Conservation (phyloP, 495 filamentous ascomycete species). For the Mytilinidion resinicola region DNA sequence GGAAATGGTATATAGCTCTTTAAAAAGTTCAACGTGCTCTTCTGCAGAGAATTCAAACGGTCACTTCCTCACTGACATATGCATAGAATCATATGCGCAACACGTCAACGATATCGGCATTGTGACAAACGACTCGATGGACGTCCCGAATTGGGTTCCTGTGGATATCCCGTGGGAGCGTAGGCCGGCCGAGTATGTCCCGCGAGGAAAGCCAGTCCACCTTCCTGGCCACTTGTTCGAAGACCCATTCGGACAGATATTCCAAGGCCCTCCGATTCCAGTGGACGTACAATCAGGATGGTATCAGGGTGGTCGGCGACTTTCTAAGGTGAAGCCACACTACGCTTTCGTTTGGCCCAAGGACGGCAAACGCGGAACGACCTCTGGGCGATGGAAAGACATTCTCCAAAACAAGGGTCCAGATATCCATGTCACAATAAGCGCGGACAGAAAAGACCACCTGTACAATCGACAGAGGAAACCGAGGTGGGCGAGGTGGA, state of each 20-base stretch:
- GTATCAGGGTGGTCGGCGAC: slow-evolving; percentile 7
- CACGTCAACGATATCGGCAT: too few species aligned
- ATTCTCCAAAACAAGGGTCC: slow-evolving; percentile 27
- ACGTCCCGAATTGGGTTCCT: not conserved
- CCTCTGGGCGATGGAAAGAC: slow-evolving; percentile 31
- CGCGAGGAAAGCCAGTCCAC: not conserved
- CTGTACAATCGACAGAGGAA: slow-evolving; percentile 14
- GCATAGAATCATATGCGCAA: too few species aligned
- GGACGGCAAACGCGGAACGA: slow-evolving; percentile 31
- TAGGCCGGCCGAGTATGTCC: not conserved
- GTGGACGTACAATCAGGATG: slow-evolving; percentile 3
- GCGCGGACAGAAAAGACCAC: slow-evolving; percentile 25
- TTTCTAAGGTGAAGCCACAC: slow-evolving; percentile 19
- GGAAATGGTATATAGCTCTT: too few species aligned
- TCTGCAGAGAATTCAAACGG: too few species aligned
- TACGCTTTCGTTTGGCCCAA: slow-evolving; percentile 32
- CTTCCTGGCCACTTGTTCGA: too few species aligned
- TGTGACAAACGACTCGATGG: too few species aligned
- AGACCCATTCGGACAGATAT: too few species aligned
- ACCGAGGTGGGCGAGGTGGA: slow-evolving; percentile 10
- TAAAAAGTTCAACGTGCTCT: too few species aligned
- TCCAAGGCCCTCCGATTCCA: too few species aligned
- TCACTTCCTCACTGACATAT: too few species aligned
- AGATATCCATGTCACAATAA: slow-evolving; percentile 32
- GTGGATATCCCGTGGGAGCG: not conserved